Conservation (phyloP, 495 filamentous ascomycete genomes). For the Aspergillus egyptiacus region DNA sequence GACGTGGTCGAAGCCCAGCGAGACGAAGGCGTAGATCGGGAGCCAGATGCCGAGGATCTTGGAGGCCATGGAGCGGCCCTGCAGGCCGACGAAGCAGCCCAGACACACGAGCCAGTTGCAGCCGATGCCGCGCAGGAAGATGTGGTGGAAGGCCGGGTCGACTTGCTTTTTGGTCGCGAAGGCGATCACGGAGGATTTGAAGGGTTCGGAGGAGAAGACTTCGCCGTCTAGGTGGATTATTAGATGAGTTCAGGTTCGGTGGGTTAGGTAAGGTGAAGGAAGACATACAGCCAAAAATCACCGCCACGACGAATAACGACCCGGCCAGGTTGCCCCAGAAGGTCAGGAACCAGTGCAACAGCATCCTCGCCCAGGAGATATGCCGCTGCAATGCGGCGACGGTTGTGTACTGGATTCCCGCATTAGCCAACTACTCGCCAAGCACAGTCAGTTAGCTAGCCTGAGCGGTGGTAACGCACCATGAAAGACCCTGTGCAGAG, state of each 20-base stretch:
- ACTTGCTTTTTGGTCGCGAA: conserved; percentile 52
- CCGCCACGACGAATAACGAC: conserved; percentile 50
- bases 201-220: conserved; percentile 48
- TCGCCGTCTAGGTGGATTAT: conserved; percentile 42
- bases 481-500: conserved; percentile 56
- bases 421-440: neutral
- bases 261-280: no score
- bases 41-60: conserved; percentile 61
- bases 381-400: conserved; percentile 50
- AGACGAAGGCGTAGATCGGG: conserved; percentile 56
- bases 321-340: conserved; percentile 58
- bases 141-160: conserved; percentile 51
- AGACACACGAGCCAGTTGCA: conserved; percentile 63
- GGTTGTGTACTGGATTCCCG: conserved; percentile 46
- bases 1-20: conserved; percentile 55
- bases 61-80: conserved; percentile 48
- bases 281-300: conserved; percentile 54
- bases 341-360: conserved; percentile 50
- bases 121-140: conserved; percentile 56
- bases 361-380: conserved; percentile 43
- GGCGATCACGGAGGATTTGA: conserved; percentile 42
- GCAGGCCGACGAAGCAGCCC: conserved; percentile 51
- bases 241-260: neutral
- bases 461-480: conserved; percentile 24
- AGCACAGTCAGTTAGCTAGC: neutral